Evolutionary conservation across 2,329 filamentous ascomycete genomes (phyloP), one percentile per base, ranked within the genome.

Genomic region (Talaromyces sp.): DNA sequence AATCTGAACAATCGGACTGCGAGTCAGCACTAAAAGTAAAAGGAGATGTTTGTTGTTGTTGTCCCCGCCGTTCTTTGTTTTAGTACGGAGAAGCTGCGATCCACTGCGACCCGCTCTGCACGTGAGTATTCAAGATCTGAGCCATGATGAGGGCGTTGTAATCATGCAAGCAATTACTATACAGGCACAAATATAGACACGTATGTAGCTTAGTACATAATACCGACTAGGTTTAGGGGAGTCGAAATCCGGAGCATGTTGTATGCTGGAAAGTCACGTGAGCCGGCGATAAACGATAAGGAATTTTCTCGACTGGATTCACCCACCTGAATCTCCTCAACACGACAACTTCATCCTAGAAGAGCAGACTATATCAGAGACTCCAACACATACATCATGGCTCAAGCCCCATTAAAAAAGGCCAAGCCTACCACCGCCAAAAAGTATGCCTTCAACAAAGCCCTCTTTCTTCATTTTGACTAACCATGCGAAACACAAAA

Each of bases 381-480:
- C 2, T 8, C 25, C 5, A 9, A 55, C 8, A 22, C 35, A 50
- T 19, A 43, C 33, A 57, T 8, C n/a, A 61, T 61, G 59, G 52
- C 56, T 9, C 59, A 61, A 50, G 59, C 56, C 31, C 28, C 56
- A 1, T 35, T 62, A 9, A 62, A 62, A 48, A 62, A 62, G 9
- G 15, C 37, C 4, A 60, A 57, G 19, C 33, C 50, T 6, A 41
- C 36, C 2, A 40, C 53, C 22, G 21, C n/a, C 36, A 60, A 58
- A 39, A 61, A 59, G 58, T 57, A 31, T n/a, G 22, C 17, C 6
- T 10, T 13, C 10, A n/a, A 9, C n/a, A 22, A 15, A 22, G 7
- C 11, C 5, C 8, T 5, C 9, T 22, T 31, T n/a, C 5, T 33
- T 25, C 7, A 3, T n/a, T 1, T 13, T 10, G 19, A 19, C 17